phyloP scores from a whole-genome alignment of 352 stramenopile species.

The Phytophthora europaea region DNA sequence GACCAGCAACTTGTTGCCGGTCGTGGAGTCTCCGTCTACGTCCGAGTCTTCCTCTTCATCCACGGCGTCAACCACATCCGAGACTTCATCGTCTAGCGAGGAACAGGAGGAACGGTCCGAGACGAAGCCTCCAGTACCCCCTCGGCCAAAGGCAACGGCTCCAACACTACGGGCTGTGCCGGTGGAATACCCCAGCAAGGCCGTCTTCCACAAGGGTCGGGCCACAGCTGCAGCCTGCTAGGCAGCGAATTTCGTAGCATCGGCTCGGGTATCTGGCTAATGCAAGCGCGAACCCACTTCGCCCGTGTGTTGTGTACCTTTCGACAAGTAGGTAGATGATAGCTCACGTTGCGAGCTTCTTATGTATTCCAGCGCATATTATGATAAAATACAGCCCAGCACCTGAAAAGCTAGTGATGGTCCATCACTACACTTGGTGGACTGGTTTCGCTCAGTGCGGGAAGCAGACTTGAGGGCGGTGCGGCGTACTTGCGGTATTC shows the following conservation, averaged over 20 bases:
- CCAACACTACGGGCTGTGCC: conserved; percentile 33
- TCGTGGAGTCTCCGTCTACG: conserved; percentile 24
- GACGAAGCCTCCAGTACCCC: neutral
- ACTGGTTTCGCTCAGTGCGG: neutral
- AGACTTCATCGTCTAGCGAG: conserved; percentile 27
- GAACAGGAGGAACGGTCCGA: conserved; percentile 14
- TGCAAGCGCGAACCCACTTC: conserved; percentile 9
- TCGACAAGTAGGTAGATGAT: neutral
- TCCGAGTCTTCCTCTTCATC: conserved; percentile 22
- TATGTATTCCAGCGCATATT: conserved; percentile 10
- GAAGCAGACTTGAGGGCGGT: neutral
- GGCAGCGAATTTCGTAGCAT: conserved; percentile 9
- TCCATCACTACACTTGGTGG: too few relatives aligned
- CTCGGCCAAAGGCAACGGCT: conserved; percentile 19
- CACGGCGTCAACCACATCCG: conserved; percentile 12
- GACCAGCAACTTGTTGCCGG: conserved; percentile 9
- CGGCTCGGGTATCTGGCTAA: conserved; percentile 20
- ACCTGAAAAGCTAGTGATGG: neutral
- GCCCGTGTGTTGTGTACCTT: neutral
- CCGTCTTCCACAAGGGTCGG: conserved; percentile 40
- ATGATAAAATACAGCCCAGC: conserved; percentile 12
- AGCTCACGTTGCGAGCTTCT: conserved; percentile 3
- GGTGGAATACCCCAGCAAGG: conserved; percentile 44
- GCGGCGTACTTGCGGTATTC: neutral
- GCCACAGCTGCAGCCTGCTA: conserved; percentile 29